Conservation (phyloP, 2,329 filamentous ascomycete genomes). For the Clonostachys byssicola region DNA sequence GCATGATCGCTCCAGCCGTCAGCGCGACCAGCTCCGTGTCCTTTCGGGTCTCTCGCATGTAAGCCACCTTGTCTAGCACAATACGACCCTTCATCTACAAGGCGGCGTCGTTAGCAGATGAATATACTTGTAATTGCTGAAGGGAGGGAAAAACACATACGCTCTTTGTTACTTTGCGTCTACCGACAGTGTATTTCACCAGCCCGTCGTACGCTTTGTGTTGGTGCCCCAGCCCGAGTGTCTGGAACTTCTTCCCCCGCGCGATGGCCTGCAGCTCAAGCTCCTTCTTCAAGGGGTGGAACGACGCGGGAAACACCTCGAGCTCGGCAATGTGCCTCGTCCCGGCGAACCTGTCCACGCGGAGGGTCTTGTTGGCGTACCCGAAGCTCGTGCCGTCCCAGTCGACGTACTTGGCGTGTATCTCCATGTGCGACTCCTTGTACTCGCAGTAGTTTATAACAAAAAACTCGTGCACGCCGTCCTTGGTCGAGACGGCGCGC, state of each 20-base stretch:
- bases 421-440: not conserved
- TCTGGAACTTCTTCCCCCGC: slow-evolving; percentile 5
- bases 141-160: not conserved
- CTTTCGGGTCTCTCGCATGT: too few relatives aligned
- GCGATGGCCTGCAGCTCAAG: not conserved
- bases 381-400: slow-evolving; percentile 1
- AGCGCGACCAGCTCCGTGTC: too few relatives aligned
- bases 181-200: slow-evolving; percentile 22
- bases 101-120: too few relatives aligned
- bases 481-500: slow-evolving; percentile 72
- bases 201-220: slow-evolving; percentile 4
- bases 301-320: slow-evolving; percentile 1
- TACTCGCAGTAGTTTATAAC: slow-evolving; percentile 72
- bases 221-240: slow-evolving; percentile 1
- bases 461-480: slow-evolving; percentile 73
- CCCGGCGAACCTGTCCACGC: slow-evolving; percentile 1
- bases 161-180: not conserved
- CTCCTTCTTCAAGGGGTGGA: not conserved
- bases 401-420: slow-evolving; percentile 1
- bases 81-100: too few relatives aligned
- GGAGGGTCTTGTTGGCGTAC: not conserved
- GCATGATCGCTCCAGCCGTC: too few relatives aligned
- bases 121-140: slow-evolving; percentile 27
- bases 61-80: too few relatives aligned
- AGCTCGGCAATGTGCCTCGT: slow-evolving; percentile 3